These are phyloP conservation scores for Blastobotrys indianensis DNA, from an alignment of 1,139 yeast species.

Conservation along the genomic window DNA sequence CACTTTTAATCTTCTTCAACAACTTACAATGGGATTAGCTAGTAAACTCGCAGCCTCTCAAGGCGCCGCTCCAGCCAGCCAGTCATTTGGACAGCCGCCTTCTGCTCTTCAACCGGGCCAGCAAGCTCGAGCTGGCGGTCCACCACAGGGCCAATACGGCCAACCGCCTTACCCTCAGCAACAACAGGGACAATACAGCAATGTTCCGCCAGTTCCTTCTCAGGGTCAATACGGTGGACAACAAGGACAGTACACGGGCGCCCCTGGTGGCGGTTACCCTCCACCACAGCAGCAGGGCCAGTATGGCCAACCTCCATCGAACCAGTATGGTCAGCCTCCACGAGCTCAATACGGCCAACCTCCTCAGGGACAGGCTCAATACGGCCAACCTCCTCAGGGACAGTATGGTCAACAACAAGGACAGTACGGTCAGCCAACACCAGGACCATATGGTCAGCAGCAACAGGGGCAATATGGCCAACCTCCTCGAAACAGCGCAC, in stretches of 20 bases:
- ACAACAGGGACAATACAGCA: background rate
- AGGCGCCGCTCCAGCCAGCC: constrained; percentile 11
- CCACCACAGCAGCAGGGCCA: constrained; percentile 6
- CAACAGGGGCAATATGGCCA: constrained; percentile 24
- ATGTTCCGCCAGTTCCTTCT: background rate
- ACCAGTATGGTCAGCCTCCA: constrained; percentile 14
- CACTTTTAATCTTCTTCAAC: background rate
- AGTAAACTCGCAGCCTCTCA: constrained; percentile 23
- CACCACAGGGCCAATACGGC: too few species aligned
- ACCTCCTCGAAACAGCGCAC: constrained; percentile 12
- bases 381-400: constrained; percentile 6
- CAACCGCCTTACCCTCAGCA: background rate
- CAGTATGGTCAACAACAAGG: background rate
- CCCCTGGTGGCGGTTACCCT: constrained; percentile 4
- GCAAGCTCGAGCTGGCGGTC: background rate
- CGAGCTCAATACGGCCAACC: constrained; percentile 5
- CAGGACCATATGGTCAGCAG: constrained; percentile 12
- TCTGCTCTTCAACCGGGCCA: constrained; percentile 8
- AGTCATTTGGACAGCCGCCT: too few species aligned
- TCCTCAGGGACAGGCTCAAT: background rate
- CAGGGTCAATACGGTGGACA: constrained; percentile 8
- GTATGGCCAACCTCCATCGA: constrained; percentile 14
- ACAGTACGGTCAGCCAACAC: constrained; percentile 7
- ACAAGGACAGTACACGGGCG: constrained; percentile 15
- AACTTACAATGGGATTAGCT: constrained; percentile 29